Base-by-base conservation (phyloP, 768 basidiomycete species). In the Kwoniella botswanensis region DNA sequence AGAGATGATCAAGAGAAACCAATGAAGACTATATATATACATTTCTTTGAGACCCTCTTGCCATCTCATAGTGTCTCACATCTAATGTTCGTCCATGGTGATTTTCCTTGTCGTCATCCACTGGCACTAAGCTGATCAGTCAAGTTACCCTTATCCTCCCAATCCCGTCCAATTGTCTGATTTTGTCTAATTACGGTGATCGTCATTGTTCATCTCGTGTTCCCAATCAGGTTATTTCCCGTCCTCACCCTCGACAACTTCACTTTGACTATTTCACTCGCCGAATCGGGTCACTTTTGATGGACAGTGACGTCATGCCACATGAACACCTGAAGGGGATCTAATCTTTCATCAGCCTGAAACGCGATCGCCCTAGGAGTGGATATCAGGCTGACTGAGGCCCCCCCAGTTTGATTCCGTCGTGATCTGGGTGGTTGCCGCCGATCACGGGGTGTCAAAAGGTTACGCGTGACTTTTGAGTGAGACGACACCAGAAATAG, bases 271-370 rank as follows among this genome's bases (percentile, higher is more conserved):
- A 56, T 13, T 35, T 58, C 57, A 29, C 12, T 15, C 57, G 57
- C 57, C 57, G 57, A 17, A 58, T 24, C 9, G 11, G 26, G 57
- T 58, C 15, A 24, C 35, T 35, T 26, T 35, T 35, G 29, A 26
- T 22, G 29, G 21, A 26, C 12, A 50, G 46, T 58, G 57, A 58
- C 57, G 57, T 58, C 57, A 58, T 17, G 24, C 15, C 22, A 10
- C 21, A 24, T n/a, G 11, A 1, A 22, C 54, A 35, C 24, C 54
- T 56, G 11, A 56, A 56, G 11, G 54, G 54, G 54, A 56, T 56
- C 57, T 26, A 58, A 58, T 21, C 26, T 26, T 26, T 35, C 24
- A 12, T 58, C 57, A 58, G 57, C 24, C 57, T 58, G 57, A 58
- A 26, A 58, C 26, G 10, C 15, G 9, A 22, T 12, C 0, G 15